Base-by-base conservation (phyloP, 2,329 filamentous ascomycete species). In the Pseudogymnoascus verrucosus region DNA sequence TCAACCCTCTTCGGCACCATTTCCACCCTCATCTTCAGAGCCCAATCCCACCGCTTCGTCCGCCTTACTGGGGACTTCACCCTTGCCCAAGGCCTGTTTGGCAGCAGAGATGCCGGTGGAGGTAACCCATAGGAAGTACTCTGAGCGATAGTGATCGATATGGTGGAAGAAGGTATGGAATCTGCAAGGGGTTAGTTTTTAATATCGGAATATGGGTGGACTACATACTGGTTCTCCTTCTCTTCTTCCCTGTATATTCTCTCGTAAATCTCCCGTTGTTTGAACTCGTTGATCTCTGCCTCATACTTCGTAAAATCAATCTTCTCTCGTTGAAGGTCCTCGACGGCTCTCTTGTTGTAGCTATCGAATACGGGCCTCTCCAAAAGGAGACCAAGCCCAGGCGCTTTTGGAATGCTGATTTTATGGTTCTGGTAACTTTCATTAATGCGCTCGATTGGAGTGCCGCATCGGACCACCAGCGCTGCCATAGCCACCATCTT, bases 401-500 rank as follows among this genome's bases (percentile, higher is more conserved):
- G 95, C 0, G 93, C 95, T 77, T 98, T 98, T 63, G 95, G 95
- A 63, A 99, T 96, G 59, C 89, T 89, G 71, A 96, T 89, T 64
- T 88, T 86, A 19, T 85, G 82, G 5, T 81, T 74, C 1, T 84
- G 84, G 74, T 96, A 96, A 65, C 87, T 90, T 65, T 96, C 84
- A 0, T 78, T 74, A 69, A 99, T 90, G 28, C 89, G 84, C 10
- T 84, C 78, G 3, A 87, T 80, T 3, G 89, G 81, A n/a, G 88
- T 88, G 61, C 91, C 95, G 74, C 90, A 96, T 39, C 95, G 88
- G 5, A 96, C 89, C 5, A 93, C 80, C 65, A 99, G 81, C 36
- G 91, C 86, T 7, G 87, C 91, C 89, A 99, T 92, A 64, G 90
- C 91, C 14, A 99, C 91, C 95, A 99, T 98, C 78, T 98, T 99